Evolutionary conservation across 164 flowering plant species (phyloP), one percentile per base, ranked within the genome.

Genomic region (Paratinospora sagittata): DNA sequence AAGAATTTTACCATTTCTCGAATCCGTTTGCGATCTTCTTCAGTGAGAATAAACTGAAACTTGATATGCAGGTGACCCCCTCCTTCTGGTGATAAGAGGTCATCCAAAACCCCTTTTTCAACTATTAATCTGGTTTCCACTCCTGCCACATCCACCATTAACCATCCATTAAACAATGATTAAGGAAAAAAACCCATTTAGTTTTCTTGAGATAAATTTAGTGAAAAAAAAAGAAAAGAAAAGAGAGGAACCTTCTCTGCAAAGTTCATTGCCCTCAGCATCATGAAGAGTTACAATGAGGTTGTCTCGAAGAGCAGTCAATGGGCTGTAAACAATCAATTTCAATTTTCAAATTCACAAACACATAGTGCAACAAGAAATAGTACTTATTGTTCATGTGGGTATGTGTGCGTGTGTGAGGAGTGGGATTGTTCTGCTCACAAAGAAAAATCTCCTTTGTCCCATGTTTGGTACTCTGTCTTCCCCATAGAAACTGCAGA

Each of bases 401-500:
- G 5, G 47, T 43, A 10, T 43, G 47, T 43, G 60, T 17, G 24
- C 3, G 60, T 55, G 60, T 19, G 17, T 19, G 62, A 64, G 49
- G 41, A 58, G 23, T 58, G 63, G 27, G 45, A 37, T 52, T 74
- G 67, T 64, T 72, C 73, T 64, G 10, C 81, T 87, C 84, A 91
- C 97, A 91, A 89, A 55, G 86, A 82, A 74, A 88, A 83, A 7
- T 88, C 92, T 24, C 87, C 93, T 66, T 80, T 83, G 67, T 82
- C 91, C 81, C 73, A 68, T 6, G 84, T 82, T 73, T 83, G 83
- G 69, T 77, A 83, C 76, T 86, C 87, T 73, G 45, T 81, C 82
- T 84, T 88, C 73, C 98, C 96, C 82, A 93, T 78, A 11, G 96
- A 83, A 76, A 91, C 98, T 93, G 89, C 83, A 81, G 57, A 55